These are phyloP conservation scores for Isabelozyma pseudorhagii DNA, from an alignment of 805 yeast species.

Conservation along the genomic window DNA sequence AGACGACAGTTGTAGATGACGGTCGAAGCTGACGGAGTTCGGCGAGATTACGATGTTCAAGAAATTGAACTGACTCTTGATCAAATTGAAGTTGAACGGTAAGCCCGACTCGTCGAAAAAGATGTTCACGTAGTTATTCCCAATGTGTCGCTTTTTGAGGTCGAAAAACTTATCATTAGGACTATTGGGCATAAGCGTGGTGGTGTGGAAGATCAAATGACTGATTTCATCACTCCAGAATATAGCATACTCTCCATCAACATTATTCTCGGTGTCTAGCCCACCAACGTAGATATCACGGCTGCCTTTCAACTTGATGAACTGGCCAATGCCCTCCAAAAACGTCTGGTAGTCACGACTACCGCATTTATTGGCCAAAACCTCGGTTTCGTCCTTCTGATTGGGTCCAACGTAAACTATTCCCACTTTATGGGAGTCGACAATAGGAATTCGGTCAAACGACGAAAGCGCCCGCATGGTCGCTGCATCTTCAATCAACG, in stretches of 20 bases:
- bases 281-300: conserved; percentile 69
- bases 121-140: conserved; percentile 78
- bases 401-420: conserved; percentile 68
- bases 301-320: conserved; percentile 56
- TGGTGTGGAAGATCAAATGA: conserved; percentile 74
- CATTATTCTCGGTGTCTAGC: conserved; percentile 62
- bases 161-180: conserved; percentile 41
- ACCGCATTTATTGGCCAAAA: conserved; percentile 62
- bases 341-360: conserved; percentile 62
- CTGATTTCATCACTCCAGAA: conserved; percentile 69
- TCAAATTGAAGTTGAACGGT: conserved; percentile 65
- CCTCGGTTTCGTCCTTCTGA: conserved; percentile 61
- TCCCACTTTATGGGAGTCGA: conserved; percentile 77
- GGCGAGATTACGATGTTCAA: conserved; percentile 78
- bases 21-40: conserved; percentile 25
- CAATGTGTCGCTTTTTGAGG: conserved; percentile 78
- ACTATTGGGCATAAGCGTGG: conserved; percentile 73
- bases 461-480: conserved; percentile 51
- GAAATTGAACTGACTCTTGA: conserved; percentile 79
- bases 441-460: conserved; percentile 74
- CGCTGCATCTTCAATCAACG: conserved; percentile 47
- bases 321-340: conserved; percentile 53
- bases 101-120: conserved; percentile 72
- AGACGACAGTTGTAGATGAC: conserved; percentile 3
- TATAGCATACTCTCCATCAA: conserved; percentile 74